phyloP scores from a whole-genome alignment of 768 basidiomycete genomes.

The Termitomyces sp. region DNA sequence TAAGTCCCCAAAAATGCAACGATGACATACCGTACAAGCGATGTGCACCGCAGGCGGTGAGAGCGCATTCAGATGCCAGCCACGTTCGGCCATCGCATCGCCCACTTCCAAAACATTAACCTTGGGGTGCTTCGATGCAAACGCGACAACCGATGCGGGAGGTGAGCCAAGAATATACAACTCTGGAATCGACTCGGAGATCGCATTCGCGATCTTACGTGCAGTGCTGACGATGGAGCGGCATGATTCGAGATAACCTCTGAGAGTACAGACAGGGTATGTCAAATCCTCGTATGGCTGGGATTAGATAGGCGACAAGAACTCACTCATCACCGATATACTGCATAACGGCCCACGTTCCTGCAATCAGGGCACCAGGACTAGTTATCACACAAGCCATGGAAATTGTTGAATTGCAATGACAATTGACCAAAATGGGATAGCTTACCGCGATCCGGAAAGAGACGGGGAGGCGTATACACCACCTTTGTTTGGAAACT shows the following conservation, averaged over 20 bases:
- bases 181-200: conserved; percentile 69
- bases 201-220: conserved; percentile 60
- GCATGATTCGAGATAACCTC: conserved; percentile 88
- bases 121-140: conserved; percentile 56
- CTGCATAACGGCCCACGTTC: conserved; percentile 95
- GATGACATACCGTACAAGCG: conserved; percentile 75
- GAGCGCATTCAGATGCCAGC: conserved; percentile 92
- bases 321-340: conserved; percentile 83
- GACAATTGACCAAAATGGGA: background rate
- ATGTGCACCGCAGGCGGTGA: conserved; percentile 86
- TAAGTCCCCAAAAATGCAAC: background rate
- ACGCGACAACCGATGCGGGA: conserved; percentile 86
- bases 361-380: conserved; percentile 89
- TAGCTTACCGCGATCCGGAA: conserved; percentile 78
- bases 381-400: conserved; percentile 29
- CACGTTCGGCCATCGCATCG: conserved; percentile 77
- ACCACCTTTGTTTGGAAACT: conserved; percentile 45
- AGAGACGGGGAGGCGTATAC: conserved; percentile 88
- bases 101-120: conserved; percentile 86
- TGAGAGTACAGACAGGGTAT: conserved; percentile 21
- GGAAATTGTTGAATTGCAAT: background rate
- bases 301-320: background rate
- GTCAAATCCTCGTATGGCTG: background rate
- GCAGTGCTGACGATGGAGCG: conserved; percentile 73
- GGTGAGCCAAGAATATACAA: conserved; percentile 89